phyloP scores from a whole-genome alignment of 1,284 basidiomycete genomes.

The Cystobasidium slooffiae region DNA sequence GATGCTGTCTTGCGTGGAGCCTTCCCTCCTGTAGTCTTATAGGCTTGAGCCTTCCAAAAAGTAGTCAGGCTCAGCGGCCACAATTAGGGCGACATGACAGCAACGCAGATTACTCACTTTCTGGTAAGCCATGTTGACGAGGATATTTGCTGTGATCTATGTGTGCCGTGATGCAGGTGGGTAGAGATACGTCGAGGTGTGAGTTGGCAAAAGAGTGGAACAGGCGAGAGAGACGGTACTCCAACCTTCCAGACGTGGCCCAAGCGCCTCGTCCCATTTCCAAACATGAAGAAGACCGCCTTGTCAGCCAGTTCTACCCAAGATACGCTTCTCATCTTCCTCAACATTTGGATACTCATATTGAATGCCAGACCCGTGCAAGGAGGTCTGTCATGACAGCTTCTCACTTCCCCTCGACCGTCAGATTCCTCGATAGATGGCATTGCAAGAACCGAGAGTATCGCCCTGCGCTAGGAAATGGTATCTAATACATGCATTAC shows the following conservation, averaged over 20 bases:
- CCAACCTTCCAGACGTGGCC: too few relatives aligned
- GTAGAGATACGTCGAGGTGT: neutral
- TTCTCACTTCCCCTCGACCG: neutral
- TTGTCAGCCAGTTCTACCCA: too few relatives aligned
- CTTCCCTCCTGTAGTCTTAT: conserved; percentile 17
- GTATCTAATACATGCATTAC: conserved; percentile 16
- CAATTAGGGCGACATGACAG: neutral
- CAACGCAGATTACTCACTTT: conserved; percentile 9
- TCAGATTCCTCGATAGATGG: neutral
- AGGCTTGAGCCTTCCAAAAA: conserved; percentile 8
- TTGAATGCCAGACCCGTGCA: neutral
- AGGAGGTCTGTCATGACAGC: neutral
- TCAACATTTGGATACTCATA: neutral
- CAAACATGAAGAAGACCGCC: too few relatives aligned
- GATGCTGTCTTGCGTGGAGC: conserved; percentile 6
- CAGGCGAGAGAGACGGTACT: too few relatives aligned
- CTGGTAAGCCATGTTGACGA: conserved; percentile 21
- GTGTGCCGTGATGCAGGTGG: neutral
- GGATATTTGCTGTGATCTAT: neutral
- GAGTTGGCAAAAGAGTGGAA: neutral
- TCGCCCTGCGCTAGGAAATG: neutral
- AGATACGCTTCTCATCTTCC: too few relatives aligned
- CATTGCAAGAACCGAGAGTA: conserved; percentile 11
- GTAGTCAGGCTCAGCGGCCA: neutral
- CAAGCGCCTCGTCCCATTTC: too few relatives aligned